Evolutionary conservation across 2,329 filamentous ascomycete species (phyloP).

Genomic region (Cladosporium oxysporum): DNA sequence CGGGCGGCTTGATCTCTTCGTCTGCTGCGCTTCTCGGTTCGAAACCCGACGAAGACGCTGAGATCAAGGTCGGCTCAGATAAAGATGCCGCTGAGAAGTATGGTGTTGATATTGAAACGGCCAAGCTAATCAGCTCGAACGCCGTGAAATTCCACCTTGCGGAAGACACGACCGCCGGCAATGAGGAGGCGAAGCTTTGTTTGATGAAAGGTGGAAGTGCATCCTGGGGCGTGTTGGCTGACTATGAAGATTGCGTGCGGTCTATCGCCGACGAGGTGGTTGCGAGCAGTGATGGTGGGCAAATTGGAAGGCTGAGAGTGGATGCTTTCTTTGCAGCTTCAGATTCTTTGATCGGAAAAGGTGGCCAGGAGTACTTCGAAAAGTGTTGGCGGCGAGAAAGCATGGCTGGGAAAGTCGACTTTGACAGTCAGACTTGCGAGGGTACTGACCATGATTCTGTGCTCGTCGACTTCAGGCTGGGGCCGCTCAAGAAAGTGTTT

Average conservation of each 20-base stretch:
- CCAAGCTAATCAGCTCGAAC: slow-evolving; percentile 27
- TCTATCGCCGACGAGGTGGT: slow-evolving; percentile 26
- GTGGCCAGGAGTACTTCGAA: slow-evolving; percentile 47
- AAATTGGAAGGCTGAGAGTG: slow-evolving; percentile 31
- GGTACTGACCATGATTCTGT: slow-evolving; percentile 45
- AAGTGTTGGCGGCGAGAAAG: slow-evolving; percentile 41
- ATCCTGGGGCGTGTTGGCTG: slow-evolving; percentile 39
- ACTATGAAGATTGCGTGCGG: slow-evolving; percentile 37
- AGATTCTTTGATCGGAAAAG: slow-evolving; percentile 47
- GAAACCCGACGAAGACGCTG: neutral
- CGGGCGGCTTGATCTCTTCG: slow-evolving; percentile 33
- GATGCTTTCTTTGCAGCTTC: slow-evolving; percentile 40
- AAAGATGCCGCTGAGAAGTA: slow-evolving; percentile 30
- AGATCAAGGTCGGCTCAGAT: slow-evolving; percentile 9
- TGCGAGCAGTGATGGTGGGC: neutral
- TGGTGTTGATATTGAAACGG: slow-evolving; percentile 30
- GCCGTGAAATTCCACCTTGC: slow-evolving; percentile 29
- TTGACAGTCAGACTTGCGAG: slow-evolving; percentile 34
- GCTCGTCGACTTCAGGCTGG: slow-evolving; percentile 29
- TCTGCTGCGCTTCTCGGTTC: slow-evolving; percentile 24
- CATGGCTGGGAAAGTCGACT: slow-evolving; percentile 37
- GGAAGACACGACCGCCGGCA: slow-evolving; percentile 40
- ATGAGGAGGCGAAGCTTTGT: slow-evolving; percentile 43
- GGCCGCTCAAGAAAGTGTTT: slow-evolving; percentile 29
- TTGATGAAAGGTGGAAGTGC: slow-evolving; percentile 36